A percentile compares a stretch with the other conserved stretches of the same genome.
These are phyloP conservation scores for Pichia sp. DNA, from an alignment of 1,139 yeast genomes.

Conservation along the genomic window DNA sequence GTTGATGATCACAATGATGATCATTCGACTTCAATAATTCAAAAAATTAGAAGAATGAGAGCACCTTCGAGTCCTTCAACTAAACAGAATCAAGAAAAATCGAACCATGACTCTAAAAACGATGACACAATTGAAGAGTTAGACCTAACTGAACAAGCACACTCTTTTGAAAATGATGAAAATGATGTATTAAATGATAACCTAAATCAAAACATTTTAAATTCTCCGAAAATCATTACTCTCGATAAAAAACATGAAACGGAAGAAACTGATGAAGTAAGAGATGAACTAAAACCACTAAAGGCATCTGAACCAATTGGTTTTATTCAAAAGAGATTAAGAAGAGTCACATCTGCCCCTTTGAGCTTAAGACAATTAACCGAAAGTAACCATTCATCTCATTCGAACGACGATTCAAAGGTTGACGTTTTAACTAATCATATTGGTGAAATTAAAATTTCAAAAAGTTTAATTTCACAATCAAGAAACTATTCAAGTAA, in stretches of 20 bases:
- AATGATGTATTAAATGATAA: not conserved
- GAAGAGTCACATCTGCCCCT: constrained; percentile 83
- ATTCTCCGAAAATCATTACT: not conserved
- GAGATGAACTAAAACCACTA: constrained; percentile 16
- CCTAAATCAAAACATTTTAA: not conserved
- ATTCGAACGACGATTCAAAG: constrained; percentile 1
- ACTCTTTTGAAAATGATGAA: not conserved
- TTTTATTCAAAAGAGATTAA: constrained; percentile 45
- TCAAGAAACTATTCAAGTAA: constrained; percentile 61
- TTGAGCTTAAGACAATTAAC: constrained; percentile 37
- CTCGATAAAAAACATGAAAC: constrained; percentile 2
- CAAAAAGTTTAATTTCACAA: constrained; percentile 20
- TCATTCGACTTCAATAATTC: constrained; percentile 21
- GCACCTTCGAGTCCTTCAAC: constrained; percentile 27
- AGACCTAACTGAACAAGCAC: constrained; percentile 16
- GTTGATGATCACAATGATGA: constrained; percentile 11
- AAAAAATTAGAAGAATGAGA: constrained; percentile 27
- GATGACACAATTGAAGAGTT: constrained; percentile 17
- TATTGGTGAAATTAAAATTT: constrained; percentile 45
- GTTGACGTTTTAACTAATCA: constrained; percentile 42
- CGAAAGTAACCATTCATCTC: constrained; percentile 9
- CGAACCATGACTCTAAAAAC: not conserved
- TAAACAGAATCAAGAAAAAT: not conserved
- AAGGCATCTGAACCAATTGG: constrained; percentile 14
- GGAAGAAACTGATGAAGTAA: constrained; percentile 12